phyloP scores from a whole-genome alignment of 768 basidiomycete species.

The Termitomyces titanicus region DNA sequence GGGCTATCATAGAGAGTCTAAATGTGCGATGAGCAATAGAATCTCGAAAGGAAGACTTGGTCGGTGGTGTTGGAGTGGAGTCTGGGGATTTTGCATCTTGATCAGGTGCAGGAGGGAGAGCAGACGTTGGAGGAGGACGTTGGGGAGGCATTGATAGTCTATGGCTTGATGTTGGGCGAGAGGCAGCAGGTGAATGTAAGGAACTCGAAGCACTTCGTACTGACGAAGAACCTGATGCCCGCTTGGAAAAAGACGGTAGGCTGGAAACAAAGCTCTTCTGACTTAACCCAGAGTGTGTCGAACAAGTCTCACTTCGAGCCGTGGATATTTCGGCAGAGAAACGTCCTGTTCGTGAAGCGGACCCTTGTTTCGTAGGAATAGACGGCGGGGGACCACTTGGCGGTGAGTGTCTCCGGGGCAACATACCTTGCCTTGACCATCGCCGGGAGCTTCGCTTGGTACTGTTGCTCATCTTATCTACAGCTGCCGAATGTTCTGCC shows the following conservation, averaged over 20 bases:
- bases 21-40: conserved; percentile 55
- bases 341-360: conserved; percentile 13
- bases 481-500: conserved; percentile 25
- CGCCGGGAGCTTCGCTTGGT: conserved; percentile 32
- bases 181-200: conserved; percentile 31
- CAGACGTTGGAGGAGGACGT: conserved; percentile 67
- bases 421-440: conserved; percentile 51
- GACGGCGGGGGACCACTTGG: conserved; percentile 60
- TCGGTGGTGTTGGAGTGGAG: conserved; percentile 16
- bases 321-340: conserved; percentile 17
- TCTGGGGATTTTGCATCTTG: conserved; percentile 22
- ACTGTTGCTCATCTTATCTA: conserved; percentile 36
- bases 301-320: conserved; percentile 36
- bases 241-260: conserved; percentile 51
- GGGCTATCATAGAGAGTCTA: conserved; percentile 56
- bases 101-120: conserved; percentile 64
- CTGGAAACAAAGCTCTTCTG: conserved; percentile 42
- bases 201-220: conserved; percentile 41
- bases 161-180: conserved; percentile 38
- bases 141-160: conserved; percentile 67
- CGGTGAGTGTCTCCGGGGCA: conserved; percentile 52
- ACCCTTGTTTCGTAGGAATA: conserved; percentile 28
- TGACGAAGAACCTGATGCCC: conserved; percentile 49
- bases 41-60: conserved; percentile 48
- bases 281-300: conserved; percentile 32